Conservation (phyloP, 2,329 filamentous ascomycete genomes). For the Fusarium brachygibbosum region DNA sequence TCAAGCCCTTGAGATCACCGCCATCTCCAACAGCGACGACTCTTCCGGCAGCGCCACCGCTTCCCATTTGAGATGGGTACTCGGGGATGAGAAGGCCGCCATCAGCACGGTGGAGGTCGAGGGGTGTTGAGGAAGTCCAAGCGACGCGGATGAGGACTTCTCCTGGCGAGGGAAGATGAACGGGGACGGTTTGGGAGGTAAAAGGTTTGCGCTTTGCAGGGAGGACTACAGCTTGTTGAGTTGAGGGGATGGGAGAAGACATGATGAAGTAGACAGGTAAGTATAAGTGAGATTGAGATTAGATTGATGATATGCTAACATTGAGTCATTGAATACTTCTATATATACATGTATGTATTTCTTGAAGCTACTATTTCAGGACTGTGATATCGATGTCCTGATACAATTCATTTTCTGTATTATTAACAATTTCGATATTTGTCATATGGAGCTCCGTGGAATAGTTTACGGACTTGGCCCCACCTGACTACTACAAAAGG, state of each 20-base stretch:
- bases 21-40: slow-evolving; percentile 64
- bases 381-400: neutral
- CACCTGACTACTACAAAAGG: slow-evolving; percentile 3
- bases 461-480: slow-evolving; percentile 11
- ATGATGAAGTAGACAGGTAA: slow-evolving; percentile 17
- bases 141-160: slow-evolving; percentile 68
- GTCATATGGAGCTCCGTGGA: slow-evolving; percentile 33
- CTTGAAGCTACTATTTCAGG: neutral
- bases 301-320: neutral
- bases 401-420: neutral
- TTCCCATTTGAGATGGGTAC: slow-evolving; percentile 65
- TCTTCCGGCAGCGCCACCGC: slow-evolving; percentile 64
- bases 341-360: neutral
- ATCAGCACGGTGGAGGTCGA: slow-evolving; percentile 73
- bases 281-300: neutral
- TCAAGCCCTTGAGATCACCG: slow-evolving; percentile 57
- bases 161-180: slow-evolving; percentile 54
- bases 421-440: slow-evolving; percentile 11
- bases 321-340: neutral
- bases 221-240: slow-evolving; percentile 73
- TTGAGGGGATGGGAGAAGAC: slow-evolving; percentile 64
- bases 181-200: slow-evolving; percentile 65
- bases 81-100: slow-evolving; percentile 66
- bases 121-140: slow-evolving; percentile 72
- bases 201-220: slow-evolving; percentile 66